A percentile compares a stretch with the other conserved stretches of the same genome.
Evolutionary conservation across 192 early-diverging fungal species (phyloP).

Genomic region (Chytriomyces hyalinus): DNA sequence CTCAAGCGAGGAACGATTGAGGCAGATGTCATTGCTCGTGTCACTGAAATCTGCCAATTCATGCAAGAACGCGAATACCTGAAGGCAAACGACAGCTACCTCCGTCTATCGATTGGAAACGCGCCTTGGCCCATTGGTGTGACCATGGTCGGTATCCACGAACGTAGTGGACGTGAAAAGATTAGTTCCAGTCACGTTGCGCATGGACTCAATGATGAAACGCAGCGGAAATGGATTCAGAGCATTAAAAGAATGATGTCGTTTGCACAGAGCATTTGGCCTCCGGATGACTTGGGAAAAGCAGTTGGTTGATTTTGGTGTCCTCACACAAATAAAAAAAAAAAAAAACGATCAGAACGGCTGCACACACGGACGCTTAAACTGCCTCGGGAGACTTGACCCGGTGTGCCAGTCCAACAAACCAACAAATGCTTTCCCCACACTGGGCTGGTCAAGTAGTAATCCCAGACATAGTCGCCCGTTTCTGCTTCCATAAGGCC

Average conservation of each 20-base stretch:
- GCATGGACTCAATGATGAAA: slow-evolving; percentile 96
- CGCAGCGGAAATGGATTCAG: slow-evolving; percentile 98
- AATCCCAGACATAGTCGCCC: too few relatives aligned
- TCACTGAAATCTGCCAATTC: slow-evolving; percentile 86
- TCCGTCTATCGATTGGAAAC: slow-evolving; percentile 95
- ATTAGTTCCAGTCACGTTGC: slow-evolving; percentile 95
- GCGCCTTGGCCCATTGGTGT: slow-evolving; percentile 98
- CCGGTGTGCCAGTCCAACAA: too few relatives aligned
- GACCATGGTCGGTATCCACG: slow-evolving; percentile 88
- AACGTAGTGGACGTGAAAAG: slow-evolving; percentile 94
- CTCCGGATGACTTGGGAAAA: slow-evolving; percentile 73
- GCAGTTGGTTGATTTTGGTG: slow-evolving; percentile 44
- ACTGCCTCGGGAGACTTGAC: too few relatives aligned
- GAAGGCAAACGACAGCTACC: slow-evolving; percentile 88
- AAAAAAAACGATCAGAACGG: neutral
- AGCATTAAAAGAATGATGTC: slow-evolving; percentile 95
- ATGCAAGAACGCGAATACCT: slow-evolving; percentile 89
- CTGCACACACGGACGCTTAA: too few relatives aligned
- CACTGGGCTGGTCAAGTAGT: too few relatives aligned
- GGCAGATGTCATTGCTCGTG: slow-evolving; percentile 85
- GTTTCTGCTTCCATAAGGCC: too few relatives aligned
- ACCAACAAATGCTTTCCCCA: too few relatives aligned
- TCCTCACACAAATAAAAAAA: slow-evolving; percentile 3
- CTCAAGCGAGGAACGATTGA: slow-evolving; percentile 77
- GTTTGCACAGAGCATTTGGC: slow-evolving; percentile 91